Conservation (phyloP, 163 green algal genomes). For the Trebouxia gelatinosa region DNA sequence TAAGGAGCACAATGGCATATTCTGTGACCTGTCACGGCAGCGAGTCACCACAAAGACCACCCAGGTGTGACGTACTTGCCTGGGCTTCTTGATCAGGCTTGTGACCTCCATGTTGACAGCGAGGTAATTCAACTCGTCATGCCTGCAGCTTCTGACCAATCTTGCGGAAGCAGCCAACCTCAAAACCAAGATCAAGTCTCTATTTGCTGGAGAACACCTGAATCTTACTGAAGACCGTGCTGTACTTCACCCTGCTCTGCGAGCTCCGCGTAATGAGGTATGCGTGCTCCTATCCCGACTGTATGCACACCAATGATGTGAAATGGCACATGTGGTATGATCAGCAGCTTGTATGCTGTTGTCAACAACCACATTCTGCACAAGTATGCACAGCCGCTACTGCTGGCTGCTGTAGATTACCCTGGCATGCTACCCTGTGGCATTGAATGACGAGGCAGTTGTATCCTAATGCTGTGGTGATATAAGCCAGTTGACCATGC, state of each 20-base stretch:
- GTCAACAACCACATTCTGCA: too few species aligned
- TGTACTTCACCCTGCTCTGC: constrained; percentile 94
- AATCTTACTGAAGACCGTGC: constrained; percentile 96
- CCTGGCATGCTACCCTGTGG: background rate
- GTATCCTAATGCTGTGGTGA: background rate
- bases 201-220: constrained; percentile 96
- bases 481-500: too few species aligned
- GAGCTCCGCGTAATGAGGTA: constrained; percentile 80
- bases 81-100: too few species aligned
- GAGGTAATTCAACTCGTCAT: background rate
- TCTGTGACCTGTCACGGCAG: constrained; percentile 92
- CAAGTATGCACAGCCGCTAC: too few species aligned
- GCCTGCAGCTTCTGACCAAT: constrained; percentile 72
- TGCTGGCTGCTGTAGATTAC: constrained; percentile 8
- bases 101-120: background rate
- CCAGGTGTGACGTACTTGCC: constrained; percentile 48
- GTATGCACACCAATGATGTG: too few species aligned
- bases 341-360: background rate
- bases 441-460: background rate
- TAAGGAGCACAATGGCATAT: constrained; percentile 86
- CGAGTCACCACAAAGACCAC: constrained; percentile 88
- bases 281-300: background rate
- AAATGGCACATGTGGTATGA: background rate
- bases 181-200: constrained; percentile 89
- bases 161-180: constrained; percentile 69